These are phyloP conservation scores for Boletus subcaerulescens DNA, from an alignment of 768 basidiomycete genomes.

Conservation along the genomic window DNA sequence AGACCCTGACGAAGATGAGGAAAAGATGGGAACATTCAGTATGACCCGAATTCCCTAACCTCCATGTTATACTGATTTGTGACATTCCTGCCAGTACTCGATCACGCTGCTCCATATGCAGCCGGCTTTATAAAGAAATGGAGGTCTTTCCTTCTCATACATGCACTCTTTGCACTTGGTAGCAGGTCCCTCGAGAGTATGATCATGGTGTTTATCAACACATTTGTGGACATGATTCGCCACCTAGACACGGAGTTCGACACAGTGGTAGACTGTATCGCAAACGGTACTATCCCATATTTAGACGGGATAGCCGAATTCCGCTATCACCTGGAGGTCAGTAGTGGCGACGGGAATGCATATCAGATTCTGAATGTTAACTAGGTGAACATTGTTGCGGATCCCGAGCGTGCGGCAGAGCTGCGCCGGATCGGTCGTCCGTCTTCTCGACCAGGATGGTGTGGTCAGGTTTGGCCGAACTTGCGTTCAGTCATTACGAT, in stretches of 20 bases:
- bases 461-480: conserved; percentile 13
- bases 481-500: conserved; percentile 1
- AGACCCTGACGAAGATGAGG: conserved; percentile 2
- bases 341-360: not conserved
- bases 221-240: conserved; percentile 10
- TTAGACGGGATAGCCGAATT: not conserved
- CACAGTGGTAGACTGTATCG: conserved; percentile 11
- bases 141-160: conserved; percentile 10
- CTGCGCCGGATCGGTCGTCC: conserved; percentile 12
- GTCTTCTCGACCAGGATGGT: conserved; percentile 12
- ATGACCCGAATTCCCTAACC: not conserved
- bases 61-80: not conserved
- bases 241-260: conserved; percentile 8
- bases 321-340: not conserved
- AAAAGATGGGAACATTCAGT: conserved; percentile 11
- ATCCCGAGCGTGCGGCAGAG: conserved; percentile 9
- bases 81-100: conserved; percentile 2
- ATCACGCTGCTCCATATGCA: conserved; percentile 1
- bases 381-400: conserved; percentile 1
- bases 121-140: conserved; percentile 4
- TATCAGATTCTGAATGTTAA: not conserved
- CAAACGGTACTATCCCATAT: conserved; percentile 6
- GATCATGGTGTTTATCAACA: conserved; percentile 1
- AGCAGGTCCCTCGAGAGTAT: conserved; percentile 3
- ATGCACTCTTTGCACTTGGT: conserved; percentile 2